Conservation (phyloP, 768 basidiomycete species). For the Cystofilobasidium macerans region DNA sequence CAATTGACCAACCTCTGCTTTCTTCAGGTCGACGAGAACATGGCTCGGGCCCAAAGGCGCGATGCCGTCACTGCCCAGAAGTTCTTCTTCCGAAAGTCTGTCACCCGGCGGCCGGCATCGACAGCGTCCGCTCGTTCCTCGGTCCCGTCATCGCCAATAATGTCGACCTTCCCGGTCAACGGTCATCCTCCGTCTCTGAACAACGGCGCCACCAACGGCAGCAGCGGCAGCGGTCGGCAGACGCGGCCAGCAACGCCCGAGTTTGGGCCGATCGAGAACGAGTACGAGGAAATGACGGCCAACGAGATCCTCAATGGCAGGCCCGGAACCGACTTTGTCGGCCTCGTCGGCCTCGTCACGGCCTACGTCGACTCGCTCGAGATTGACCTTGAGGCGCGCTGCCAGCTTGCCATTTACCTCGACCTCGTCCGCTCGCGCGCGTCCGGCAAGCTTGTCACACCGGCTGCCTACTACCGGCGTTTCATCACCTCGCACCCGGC, state of each 20-base stretch:
- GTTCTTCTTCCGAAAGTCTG: constrained; percentile 82
- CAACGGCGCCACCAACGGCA: constrained; percentile 16
- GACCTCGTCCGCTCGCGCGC: not conserved
- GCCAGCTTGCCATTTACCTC: constrained; percentile 12
- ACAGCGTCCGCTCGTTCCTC: constrained; percentile 7
- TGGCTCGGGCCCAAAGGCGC: constrained; percentile 75
- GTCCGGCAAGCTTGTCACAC: constrained; percentile 56
- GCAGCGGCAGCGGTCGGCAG: too few species aligned
- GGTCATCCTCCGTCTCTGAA: constrained; percentile 3
- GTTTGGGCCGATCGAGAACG: constrained; percentile 44
- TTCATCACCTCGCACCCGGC: constrained; percentile 81
- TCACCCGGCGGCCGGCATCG: constrained; percentile 46
- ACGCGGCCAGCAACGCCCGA: constrained; percentile 10
- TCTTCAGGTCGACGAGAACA: constrained; percentile 86
- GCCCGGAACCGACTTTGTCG: constrained; percentile 61
- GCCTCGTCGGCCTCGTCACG: constrained; percentile 66
- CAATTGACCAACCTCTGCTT: constrained; percentile 12
- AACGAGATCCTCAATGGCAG: constrained; percentile 92
- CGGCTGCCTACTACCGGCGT: constrained; percentile 84
- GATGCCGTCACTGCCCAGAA: constrained; percentile 61
- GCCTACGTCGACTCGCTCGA: constrained; percentile 81
- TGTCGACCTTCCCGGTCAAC: constrained; percentile 10
- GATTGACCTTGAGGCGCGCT: constrained; percentile 50
- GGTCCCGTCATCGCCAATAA: not conserved
- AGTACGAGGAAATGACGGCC: constrained; percentile 86